These are phyloP conservation scores for Tuber umbilicatum DNA, from an alignment of 495 filamentous ascomycete species.

Conservation along the genomic window DNA sequence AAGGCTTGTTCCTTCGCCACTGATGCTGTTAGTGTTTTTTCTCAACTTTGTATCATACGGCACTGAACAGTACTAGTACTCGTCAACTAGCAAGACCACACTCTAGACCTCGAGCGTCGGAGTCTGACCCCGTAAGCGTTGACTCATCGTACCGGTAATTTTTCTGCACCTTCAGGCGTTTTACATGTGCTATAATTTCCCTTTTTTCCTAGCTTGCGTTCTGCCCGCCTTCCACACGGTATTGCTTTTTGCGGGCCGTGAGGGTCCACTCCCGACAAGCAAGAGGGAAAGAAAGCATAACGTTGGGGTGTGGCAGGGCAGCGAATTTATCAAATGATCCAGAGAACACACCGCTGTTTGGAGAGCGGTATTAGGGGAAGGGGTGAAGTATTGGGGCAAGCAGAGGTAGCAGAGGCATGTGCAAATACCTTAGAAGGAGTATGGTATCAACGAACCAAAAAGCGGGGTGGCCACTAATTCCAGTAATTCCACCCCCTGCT, in stretches of 20 bases:
- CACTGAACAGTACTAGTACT: no score
- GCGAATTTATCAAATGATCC: neutral
- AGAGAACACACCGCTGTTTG: neutral
- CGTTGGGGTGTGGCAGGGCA: neutral
- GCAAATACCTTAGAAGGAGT: no score
- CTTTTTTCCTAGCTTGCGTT: neutral
- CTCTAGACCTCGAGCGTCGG: no score
- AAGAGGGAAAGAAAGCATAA: neutral
- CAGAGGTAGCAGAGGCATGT: no score
- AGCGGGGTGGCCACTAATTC: no score
- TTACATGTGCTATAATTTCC: neutral
- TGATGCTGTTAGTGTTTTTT: neutral
- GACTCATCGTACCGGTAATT: neutral
- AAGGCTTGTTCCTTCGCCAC: neutral
- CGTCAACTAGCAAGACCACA: no score
- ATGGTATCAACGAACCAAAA: no score
- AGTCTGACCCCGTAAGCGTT: neutral
- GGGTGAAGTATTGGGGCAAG: no score
- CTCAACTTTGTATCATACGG: neutral
- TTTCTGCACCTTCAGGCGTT: neutral
- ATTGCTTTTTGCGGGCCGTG: neutral
- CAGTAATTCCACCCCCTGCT: no score
- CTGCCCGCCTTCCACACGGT: neutral
- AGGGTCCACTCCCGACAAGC: neutral
- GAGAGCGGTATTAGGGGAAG: no score